A percentile compares a stretch with the other conserved stretches of the same genome.
phyloP scores from a whole-genome alignment of 495 filamentous ascomycete genomes.

The Lophiotrema nucula region DNA sequence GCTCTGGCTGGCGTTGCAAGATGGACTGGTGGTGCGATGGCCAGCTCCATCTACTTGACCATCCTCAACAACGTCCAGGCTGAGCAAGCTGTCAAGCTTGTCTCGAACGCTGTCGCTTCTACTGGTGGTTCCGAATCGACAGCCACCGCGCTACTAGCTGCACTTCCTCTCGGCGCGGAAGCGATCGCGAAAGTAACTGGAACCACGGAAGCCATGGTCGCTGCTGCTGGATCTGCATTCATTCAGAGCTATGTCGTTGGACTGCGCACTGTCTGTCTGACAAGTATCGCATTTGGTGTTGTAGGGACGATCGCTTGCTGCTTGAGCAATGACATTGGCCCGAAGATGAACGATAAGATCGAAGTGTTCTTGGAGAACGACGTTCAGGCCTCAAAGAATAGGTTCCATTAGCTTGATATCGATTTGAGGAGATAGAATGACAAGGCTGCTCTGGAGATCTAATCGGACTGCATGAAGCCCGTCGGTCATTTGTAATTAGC shows the following conservation, averaged over 20 bases:
- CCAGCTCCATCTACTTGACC: slow-evolving; percentile 30
- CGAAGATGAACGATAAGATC: slow-evolving; percentile 40
- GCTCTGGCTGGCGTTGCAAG: slow-evolving; percentile 37
- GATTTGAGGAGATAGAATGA: too few species aligned
- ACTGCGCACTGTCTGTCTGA: slow-evolving; percentile 2
- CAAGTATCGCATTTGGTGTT: slow-evolving; percentile 23
- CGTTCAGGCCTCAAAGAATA: slow-evolving; percentile 36
- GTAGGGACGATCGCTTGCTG: slow-evolving; percentile 34
- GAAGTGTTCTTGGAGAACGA: slow-evolving; percentile 41
- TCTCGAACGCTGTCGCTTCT: slow-evolving; percentile 19
- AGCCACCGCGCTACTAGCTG: slow-evolving; percentile 7
- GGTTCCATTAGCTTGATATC: slow-evolving; percentile 28
- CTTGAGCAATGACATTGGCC: slow-evolving; percentile 34
- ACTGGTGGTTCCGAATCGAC: slow-evolving; percentile 9
- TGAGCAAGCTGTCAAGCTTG: slow-evolving; percentile 1
- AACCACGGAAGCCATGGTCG: slow-evolving; percentile 14
- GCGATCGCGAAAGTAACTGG: slow-evolving; percentile 21
- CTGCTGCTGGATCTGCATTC: slow-evolving; percentile 24
- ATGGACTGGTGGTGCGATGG: slow-evolving; percentile 37
- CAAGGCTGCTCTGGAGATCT: too few species aligned
- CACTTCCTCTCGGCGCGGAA: slow-evolving; percentile 27
- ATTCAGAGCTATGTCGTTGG: slow-evolving; percentile 27
- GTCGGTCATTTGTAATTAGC: too few species aligned
- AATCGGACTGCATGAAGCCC: too few species aligned
- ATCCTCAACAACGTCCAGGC: slow-evolving; percentile 26